These are phyloP conservation scores for Stereum hirsutum DNA, from an alignment of 1,284 basidiomycete genomes.

Conservation along the genomic window DNA sequence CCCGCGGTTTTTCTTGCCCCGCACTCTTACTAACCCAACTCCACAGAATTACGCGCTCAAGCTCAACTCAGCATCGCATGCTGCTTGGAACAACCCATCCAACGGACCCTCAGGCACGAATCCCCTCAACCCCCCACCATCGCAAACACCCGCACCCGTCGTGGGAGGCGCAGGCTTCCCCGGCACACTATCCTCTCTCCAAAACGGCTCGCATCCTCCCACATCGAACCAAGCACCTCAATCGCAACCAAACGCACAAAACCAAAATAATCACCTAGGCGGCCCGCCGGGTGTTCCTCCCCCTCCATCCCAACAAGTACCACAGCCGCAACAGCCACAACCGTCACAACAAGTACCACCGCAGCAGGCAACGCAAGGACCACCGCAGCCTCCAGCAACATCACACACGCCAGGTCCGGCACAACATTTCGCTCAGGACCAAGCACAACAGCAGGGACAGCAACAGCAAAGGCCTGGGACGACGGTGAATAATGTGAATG, in stretches of 20 bases:
- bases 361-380: slow-evolving; percentile 9
- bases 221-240: slow-evolving; percentile 6
- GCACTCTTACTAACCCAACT: background rate
- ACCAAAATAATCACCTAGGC: slow-evolving; percentile 31
- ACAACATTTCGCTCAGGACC: background rate
- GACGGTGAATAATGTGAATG: too few relatives aligned
- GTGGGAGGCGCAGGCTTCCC: background rate
- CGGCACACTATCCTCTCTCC: too few relatives aligned
- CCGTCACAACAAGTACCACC: slow-evolving; percentile 12
- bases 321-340: slow-evolving; percentile 2
- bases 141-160: background rate
- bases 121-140: background rate
- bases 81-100: slow-evolving; percentile 48
- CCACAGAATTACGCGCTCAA: slow-evolving; percentile 19
- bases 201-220: slow-evolving; percentile 4
- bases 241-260: slow-evolving; percentile 11
- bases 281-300: slow-evolving; percentile 48
- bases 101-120: background rate
- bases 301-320: slow-evolving; percentile 27
- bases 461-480: too few relatives aligned
- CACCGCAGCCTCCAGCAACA: too few relatives aligned
- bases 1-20: background rate
- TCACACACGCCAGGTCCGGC: background rate
- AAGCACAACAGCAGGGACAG: slow-evolving; percentile 13
- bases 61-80: slow-evolving; percentile 26